Percentiles rank a stretch among this genome's conserved stretches.
phyloP scores from a whole-genome alignment of 805 yeast species.

The Saitoella complicata region DNA sequence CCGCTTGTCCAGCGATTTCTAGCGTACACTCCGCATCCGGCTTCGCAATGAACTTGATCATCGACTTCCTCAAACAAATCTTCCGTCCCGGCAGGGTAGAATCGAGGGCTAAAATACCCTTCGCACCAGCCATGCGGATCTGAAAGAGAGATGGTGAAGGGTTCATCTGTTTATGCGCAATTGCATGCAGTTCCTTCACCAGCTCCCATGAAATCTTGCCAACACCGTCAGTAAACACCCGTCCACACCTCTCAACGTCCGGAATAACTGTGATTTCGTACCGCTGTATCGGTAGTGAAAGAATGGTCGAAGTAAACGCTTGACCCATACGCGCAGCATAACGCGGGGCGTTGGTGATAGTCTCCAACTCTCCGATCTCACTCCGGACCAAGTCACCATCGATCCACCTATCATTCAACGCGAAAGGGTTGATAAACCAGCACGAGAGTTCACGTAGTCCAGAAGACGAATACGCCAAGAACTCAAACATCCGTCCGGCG shows the following conservation, averaged over 20 bases:
- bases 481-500: not conserved
- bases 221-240: slow-evolving; percentile 6
- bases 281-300: not conserved
- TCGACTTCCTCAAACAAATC: slow-evolving; percentile 2
- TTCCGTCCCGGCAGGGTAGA: slow-evolving; percentile 2
- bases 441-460: not conserved
- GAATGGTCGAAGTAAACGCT: not conserved
- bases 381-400: not conserved
- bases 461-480: slow-evolving; percentile 1
- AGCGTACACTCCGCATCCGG: not conserved
- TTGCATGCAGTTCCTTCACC: slow-evolving; percentile 1
- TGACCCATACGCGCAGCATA: slow-evolving; percentile 3
- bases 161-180: not conserved
- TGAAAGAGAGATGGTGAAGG: slow-evolving; percentile 5
- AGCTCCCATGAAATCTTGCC: slow-evolving; percentile 7
- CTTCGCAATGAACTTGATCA: slow-evolving; percentile 2
- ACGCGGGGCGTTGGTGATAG: not conserved
- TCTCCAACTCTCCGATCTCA: slow-evolving; percentile 1
- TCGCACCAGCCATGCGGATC: slow-evolving; percentile 6
- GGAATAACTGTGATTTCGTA: slow-evolving; percentile 23
- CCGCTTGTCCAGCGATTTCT: not conserved
- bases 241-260: slow-evolving; percentile 1
- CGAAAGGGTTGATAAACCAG: not conserved
- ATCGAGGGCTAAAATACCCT: slow-evolving; percentile 4
- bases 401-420: not conserved